Evolutionary conservation across 495 filamentous ascomycete genomes (phyloP).

Genomic region (Lasiosphaeriaceae sp.): DNA sequence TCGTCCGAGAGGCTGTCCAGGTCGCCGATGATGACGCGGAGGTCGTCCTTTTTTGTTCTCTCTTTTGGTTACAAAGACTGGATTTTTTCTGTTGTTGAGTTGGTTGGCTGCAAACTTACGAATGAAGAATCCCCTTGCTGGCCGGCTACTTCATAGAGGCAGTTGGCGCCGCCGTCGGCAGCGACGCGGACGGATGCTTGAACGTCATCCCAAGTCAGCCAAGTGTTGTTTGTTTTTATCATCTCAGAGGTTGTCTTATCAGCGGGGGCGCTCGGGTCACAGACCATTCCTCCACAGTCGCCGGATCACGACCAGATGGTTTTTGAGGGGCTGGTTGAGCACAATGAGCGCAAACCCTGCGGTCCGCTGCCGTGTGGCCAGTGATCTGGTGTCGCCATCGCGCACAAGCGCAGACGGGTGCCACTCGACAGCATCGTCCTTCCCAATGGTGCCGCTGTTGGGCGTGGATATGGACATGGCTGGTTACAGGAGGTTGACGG

Average conservation of each 20-base stretch:
- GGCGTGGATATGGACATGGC: background rate
- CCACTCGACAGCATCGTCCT: slow-evolving; percentile 45
- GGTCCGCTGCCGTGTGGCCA: background rate
- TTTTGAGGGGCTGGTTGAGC: slow-evolving; percentile 68
- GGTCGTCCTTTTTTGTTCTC: slow-evolving; percentile 42
- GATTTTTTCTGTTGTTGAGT: background rate
- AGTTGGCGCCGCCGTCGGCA: slow-evolving; percentile 90
- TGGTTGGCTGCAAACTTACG: slow-evolving; percentile 10
- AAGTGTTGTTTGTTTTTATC: background rate
- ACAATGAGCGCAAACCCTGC: slow-evolving; percentile 56
- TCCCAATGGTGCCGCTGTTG: background rate
- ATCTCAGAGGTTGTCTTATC: background rate
- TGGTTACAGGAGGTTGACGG: background rate
- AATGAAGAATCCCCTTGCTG: slow-evolving; percentile 13
- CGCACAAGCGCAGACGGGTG: slow-evolving; percentile 44
- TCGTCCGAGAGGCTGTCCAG: slow-evolving; percentile 71
- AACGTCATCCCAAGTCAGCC: slow-evolving; percentile 10
- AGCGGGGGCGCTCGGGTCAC: slow-evolving; percentile 7
- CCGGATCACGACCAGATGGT: slow-evolving; percentile 42
- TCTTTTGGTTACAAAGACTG: no score
- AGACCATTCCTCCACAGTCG: slow-evolving; percentile 58
- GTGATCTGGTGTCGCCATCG: background rate
- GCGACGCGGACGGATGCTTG: slow-evolving; percentile 61
- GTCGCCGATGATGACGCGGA: slow-evolving; percentile 76
- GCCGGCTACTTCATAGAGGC: slow-evolving; percentile 56